Percentiles rank a stretch among this genome's conserved stretches.
Conservation (phyloP, 208 protist genomes). For the Wallacemonas sp. region DNA sequence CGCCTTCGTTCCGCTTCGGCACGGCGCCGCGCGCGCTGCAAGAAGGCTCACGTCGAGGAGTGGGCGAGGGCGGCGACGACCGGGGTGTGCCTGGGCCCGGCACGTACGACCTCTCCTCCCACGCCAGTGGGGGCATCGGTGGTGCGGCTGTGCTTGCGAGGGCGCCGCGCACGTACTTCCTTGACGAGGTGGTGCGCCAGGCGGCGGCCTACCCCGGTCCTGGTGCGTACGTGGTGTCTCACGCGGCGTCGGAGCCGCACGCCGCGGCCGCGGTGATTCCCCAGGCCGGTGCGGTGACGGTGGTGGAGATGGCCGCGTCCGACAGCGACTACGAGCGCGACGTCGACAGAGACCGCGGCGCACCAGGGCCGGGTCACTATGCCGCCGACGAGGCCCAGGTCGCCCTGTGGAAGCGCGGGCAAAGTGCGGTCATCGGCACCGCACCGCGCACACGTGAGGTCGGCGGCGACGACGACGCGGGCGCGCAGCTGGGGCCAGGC, state of each 20-base stretch:
- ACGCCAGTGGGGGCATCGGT: background rate
- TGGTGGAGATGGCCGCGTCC: slow-evolving; percentile 2
- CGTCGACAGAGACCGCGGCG: too few relatives aligned
- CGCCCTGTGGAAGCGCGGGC: background rate
- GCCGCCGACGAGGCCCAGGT: background rate
- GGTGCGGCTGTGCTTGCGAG: background rate
- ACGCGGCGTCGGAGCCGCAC: background rate
- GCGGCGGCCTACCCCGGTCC: slow-evolving; percentile 25
- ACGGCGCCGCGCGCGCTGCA: slow-evolving; percentile 31
- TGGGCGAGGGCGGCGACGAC: background rate
- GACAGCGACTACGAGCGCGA: background rate
- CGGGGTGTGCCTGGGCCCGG: slow-evolving; percentile 25
- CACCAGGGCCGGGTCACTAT: slow-evolving; percentile 1
- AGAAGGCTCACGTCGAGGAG: background rate
- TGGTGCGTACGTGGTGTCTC: slow-evolving; percentile 22
- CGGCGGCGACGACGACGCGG: background rate
- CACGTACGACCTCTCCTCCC: slow-evolving; percentile 14
- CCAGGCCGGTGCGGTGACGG: background rate
- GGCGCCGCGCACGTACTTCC: background rate
- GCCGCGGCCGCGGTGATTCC: background rate
- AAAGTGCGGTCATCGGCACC: slow-evolving; percentile 29
- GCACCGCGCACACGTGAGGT: slow-evolving; percentile 1
- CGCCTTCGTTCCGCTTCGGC: slow-evolving; percentile 19
- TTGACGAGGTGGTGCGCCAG: slow-evolving; percentile 1
- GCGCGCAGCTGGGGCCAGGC: background rate